Conservation (phyloP, 2,329 filamentous ascomycete genomes). For the Rhynchosporium graminicola region DNA sequence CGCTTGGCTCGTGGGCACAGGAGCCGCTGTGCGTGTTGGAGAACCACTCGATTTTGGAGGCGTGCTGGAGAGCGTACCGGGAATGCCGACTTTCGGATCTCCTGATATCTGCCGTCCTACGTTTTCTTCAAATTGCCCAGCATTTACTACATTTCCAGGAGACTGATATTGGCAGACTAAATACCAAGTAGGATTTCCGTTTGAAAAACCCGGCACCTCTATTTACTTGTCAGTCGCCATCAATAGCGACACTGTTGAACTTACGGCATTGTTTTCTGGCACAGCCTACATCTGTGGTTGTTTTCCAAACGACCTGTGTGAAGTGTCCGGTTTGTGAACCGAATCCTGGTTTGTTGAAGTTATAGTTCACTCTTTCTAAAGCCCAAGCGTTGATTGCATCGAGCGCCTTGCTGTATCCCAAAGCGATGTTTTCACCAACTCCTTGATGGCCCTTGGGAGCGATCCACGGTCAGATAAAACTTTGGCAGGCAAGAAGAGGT, state of each 20-base stretch:
- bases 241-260: neutral
- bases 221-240: neutral
- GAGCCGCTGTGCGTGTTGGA: neutral
- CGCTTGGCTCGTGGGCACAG: neutral
- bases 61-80: neutral
- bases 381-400: constrained; percentile 6
- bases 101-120: constrained; percentile 7
- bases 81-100: constrained; percentile 8
- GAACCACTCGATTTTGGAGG: neutral
- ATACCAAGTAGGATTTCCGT: neutral
- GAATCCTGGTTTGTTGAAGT: constrained; percentile 12
- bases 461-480: neutral
- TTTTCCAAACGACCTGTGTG: constrained; percentile 17
- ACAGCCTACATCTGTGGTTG: constrained; percentile 14
- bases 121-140: constrained; percentile 1
- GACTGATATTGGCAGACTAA: constrained; percentile 6
- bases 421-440: constrained; percentile 13
- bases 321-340: constrained; percentile 11
- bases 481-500: neutral
- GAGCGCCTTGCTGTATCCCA: constrained; percentile 1
- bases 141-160: neutral
- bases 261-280: constrained; percentile 10
- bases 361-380: constrained; percentile 13
- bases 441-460: neutral
- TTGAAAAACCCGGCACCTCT: neutral